Base-by-base conservation (phyloP, 2,329 filamentous ascomycete genomes). In the Aureobasidium namibiae region DNA sequence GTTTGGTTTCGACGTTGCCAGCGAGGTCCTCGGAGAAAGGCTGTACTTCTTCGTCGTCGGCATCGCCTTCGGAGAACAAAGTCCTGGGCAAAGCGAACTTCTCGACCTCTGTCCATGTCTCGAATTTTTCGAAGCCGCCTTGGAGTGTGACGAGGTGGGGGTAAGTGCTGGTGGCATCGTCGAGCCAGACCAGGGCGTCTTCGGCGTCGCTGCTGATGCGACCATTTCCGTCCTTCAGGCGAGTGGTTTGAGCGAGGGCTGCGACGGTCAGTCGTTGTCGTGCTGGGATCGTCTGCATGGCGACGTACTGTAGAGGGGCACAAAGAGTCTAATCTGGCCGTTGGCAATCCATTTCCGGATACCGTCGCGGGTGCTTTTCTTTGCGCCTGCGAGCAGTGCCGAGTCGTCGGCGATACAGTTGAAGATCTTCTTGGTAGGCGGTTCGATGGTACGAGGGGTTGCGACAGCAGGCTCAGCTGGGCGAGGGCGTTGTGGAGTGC, bases 351-450 rank as follows among this genome's bases (percentile, higher is more conserved):
- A 80, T 67, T 79, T 78, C 67, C 75, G 71, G 62, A 80, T 77
- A 56, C 77, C 77, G 65, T 80, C 78, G 63, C 77, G 71, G 59
- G 77, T 79, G 68, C 75, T 77, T 67, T 74, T 76, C 72, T 78
- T 79, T 50, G 78, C 76, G 60, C 78, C 77, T 41, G 76, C 76
- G 59, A 79, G 72, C 63, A 80, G 66, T 33, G 78, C 77, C 21
- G 74, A 77, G 64, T 80, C 78, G 66, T 80, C 78, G 63, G 79
- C 76, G 63, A 80, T 79, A 67, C 77, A 80, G 70, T 79, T 79
- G 74, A 80, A 79, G 60, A 79, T 66, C 70, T 78, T 79, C 64
- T 76, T 73, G 33, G 42, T 42, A 16, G 50, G 58, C 34, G 58
- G 58, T 33, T 60, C 46, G 26, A 56, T 36, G 34, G 48, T 23